Percentiles rank a stretch among this genome's conserved stretches.
phyloP scores from a whole-genome alignment of 192 early-diverging fungal species.

The Gaertneriomyces sp. region DNA sequence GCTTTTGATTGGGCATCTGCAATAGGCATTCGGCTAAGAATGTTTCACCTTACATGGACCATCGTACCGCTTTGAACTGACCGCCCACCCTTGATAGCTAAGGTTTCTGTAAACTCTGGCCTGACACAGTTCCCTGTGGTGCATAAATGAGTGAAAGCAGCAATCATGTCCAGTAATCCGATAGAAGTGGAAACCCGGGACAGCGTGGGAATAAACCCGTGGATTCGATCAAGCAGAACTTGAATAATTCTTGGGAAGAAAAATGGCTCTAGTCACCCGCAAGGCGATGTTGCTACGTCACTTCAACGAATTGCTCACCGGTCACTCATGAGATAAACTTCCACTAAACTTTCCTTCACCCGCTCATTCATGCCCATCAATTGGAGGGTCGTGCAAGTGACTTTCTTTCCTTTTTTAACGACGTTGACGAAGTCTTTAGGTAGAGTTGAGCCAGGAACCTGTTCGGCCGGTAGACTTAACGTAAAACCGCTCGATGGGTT shows the following conservation, averaged over 20 bases:
- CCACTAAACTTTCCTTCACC: slow-evolving; percentile 74
- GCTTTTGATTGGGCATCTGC: slow-evolving; percentile 25
- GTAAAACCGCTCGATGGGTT: slow-evolving; percentile 60
- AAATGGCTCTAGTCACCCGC: too few species aligned
- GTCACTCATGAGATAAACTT: slow-evolving; percentile 79
- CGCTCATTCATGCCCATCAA: slow-evolving; percentile 72
- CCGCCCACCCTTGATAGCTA: slow-evolving; percentile 70
- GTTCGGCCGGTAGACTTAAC: slow-evolving; percentile 44
- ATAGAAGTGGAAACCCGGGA: slow-evolving; percentile 73
- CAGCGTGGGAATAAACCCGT: slow-evolving; percentile 55
- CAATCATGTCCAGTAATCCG: slow-evolving; percentile 74
- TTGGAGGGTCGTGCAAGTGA: slow-evolving; percentile 73
- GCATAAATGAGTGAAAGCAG: slow-evolving; percentile 68
- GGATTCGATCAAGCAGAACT: slow-evolving; percentile 45
- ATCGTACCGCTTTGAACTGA: slow-evolving; percentile 56
- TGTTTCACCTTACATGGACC: too few species aligned
- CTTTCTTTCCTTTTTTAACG: slow-evolving; percentile 55
- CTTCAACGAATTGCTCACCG: slow-evolving; percentile 42
- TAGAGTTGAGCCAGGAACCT: slow-evolving; percentile 37
- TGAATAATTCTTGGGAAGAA: slow-evolving; percentile 10
- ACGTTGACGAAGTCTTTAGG: slow-evolving; percentile 75
- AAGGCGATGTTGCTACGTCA: not conserved
- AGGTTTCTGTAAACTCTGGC: slow-evolving; percentile 75
- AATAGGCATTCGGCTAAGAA: too few species aligned
- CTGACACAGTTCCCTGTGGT: slow-evolving; percentile 59